Evolutionary conservation across 2,329 filamentous ascomycete species (phyloP).

Genomic region (Zelopaecilomyces penicillatus): DNA sequence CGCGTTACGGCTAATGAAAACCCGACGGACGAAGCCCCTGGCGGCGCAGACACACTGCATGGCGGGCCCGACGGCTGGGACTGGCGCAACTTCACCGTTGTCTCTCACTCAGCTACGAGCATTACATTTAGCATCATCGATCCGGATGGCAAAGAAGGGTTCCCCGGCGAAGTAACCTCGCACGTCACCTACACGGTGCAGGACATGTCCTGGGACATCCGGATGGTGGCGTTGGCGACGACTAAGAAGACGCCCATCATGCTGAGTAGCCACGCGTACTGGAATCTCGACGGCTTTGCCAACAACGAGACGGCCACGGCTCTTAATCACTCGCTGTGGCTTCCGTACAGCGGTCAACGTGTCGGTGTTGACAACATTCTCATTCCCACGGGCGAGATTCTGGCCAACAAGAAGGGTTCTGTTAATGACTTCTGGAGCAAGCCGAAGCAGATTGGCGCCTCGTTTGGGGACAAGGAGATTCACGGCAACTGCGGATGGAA

Average conservation of each 20-base stretch:
- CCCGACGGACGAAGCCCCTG: slow-evolving; percentile 38
- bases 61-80: slow-evolving; percentile 68
- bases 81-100: slow-evolving; percentile 68
- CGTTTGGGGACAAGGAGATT: slow-evolving; percentile 54
- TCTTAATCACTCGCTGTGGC: slow-evolving; percentile 63
- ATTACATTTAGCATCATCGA: slow-evolving; percentile 72
- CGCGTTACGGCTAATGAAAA: slow-evolving; percentile 57
- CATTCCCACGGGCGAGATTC: slow-evolving; percentile 67
- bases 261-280: slow-evolving; percentile 68
- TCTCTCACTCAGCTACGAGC: slow-evolving; percentile 54
- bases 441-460: slow-evolving; percentile 70
- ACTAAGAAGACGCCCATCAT: slow-evolving; percentile 77
- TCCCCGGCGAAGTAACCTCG: slow-evolving; percentile 68
- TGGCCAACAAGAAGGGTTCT: slow-evolving; percentile 56
- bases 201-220: slow-evolving; percentile 61
- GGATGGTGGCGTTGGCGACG: slow-evolving; percentile 61
- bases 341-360: slow-evolving; percentile 65
- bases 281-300: slow-evolving; percentile 74
- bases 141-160: slow-evolving; percentile 64
- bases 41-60: slow-evolving; percentile 57
- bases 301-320: slow-evolving; percentile 59
- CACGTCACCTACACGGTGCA: slow-evolving; percentile 66
- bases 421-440: slow-evolving; percentile 77
- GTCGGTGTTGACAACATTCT: slow-evolving; percentile 62
- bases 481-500: slow-evolving; percentile 67